Base-by-base conservation (phyloP, 805 yeast genomes). In the Candida stauntonica region DNA sequence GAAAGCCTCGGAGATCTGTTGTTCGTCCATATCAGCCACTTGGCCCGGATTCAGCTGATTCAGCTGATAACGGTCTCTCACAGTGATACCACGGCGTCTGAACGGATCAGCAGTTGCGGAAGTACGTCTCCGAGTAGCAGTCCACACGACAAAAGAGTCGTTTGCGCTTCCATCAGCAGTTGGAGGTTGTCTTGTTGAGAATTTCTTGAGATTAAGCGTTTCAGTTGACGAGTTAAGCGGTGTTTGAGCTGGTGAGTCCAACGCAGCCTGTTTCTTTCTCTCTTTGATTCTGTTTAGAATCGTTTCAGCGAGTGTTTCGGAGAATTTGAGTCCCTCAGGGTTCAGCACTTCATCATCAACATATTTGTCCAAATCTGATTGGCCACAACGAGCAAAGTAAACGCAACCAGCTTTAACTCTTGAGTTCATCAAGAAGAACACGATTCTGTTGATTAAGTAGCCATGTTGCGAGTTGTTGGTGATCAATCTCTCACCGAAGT, bases 31-130 rank as follows among this genome's bases (percentile, higher is more conserved):
- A 26, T 79, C 82, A 23, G 88, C 95, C 5, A 81, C 83, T 12
- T 77, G 80, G 16, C 99, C 98, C 0, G 96, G 96, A 52, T 89
- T 86, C 54, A 86, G 65, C 59, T 87, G 96, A 30, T 87, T 81
- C 54, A 93, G 67, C 58, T 88, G 94, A 21, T 88, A 78, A 43
- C 96, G 70, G 57, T 84, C 88, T 38, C 80, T 68, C 5, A 84
- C 81, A 1, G 73, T 70, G 40, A 86, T 73, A 8, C 86, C 85
- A 19, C 64, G 61, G 11, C 77, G 72, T 27, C 74, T 66, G 59
- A 91, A 86, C 40, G 72, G 77, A 38, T 72, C 70, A 0, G 91
- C 87, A 5, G 95, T 79, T 49, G 89, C 86, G 15, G 79, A 71
- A 0, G 97, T 87, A 55, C 96, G 75, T 47, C 77, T 71, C 45